phyloP scores from a whole-genome alignment of 2,329 filamentous ascomycete genomes.

The Diaporthe sp. region DNA sequence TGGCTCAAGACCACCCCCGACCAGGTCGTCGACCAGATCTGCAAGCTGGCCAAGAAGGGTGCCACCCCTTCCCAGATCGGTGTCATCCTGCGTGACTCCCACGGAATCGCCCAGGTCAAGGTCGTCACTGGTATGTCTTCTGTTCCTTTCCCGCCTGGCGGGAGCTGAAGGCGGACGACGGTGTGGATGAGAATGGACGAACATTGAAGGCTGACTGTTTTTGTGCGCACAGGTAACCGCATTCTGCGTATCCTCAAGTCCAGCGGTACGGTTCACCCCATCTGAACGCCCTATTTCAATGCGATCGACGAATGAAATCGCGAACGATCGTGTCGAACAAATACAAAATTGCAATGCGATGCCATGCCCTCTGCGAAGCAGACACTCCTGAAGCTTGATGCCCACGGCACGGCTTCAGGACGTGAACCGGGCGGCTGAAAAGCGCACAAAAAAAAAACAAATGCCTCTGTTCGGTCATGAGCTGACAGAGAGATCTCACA shows the following conservation, averaged over 20 bases:
- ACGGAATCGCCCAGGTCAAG: constrained; percentile 98
- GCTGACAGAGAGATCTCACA: constrained; percentile 90
- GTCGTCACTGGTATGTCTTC: constrained; percentile 86
- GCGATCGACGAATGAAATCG: background rate
- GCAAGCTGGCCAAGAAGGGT: constrained; percentile 99
- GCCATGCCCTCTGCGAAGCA: constrained; percentile 31
- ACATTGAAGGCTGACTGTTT: constrained; percentile 41
- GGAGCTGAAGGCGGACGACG: background rate
- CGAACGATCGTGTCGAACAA: background rate
- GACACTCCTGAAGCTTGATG: constrained; percentile 46
- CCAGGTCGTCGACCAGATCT: constrained; percentile 99
- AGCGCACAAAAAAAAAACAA: constrained; percentile 41
- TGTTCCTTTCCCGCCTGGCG: background rate
- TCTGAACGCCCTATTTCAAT: background rate
- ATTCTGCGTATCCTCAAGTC: constrained; percentile 99
- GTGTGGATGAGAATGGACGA: background rate
- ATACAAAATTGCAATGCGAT: background rate
- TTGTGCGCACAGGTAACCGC: constrained; percentile 85
- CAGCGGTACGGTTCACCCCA: constrained; percentile 80
- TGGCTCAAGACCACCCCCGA: constrained; percentile 99
- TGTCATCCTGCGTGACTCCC: constrained; percentile 97
- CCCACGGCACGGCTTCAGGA: constrained; percentile 32
- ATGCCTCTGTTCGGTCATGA: constrained; percentile 90
- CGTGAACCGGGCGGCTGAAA: constrained; percentile 33
- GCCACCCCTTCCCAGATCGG: constrained; percentile 98